Evolutionary conservation across 2,329 filamentous ascomycete species (phyloP).

Genomic region (Clonostachys sp.): DNA sequence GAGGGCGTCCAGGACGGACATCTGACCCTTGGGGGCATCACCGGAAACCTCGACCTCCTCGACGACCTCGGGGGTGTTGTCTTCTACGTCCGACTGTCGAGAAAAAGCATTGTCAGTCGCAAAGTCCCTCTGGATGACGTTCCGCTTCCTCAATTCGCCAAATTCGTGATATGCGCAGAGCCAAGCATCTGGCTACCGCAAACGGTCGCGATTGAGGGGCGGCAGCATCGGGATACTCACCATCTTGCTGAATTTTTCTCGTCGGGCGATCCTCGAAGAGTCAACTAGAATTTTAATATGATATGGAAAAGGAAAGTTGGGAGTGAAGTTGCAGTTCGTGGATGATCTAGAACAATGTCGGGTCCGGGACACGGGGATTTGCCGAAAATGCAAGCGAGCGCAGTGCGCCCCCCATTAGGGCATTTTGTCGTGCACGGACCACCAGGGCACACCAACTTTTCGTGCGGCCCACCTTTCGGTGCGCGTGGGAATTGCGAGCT

Average conservation of each 20-base stretch:
- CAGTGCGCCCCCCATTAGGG: slow-evolving; percentile 31
- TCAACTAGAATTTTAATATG: slow-evolving; percentile 23
- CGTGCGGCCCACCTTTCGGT: neutral
- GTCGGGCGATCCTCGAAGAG: slow-evolving; percentile 69
- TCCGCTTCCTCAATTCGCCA: neutral
- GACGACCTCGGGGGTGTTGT: slow-evolving; percentile 80
- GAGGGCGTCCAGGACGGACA: slow-evolving; percentile 96
- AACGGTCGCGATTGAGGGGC: too few relatives aligned
- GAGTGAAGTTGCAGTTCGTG: slow-evolving; percentile 9
- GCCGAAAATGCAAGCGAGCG: slow-evolving; percentile 17
- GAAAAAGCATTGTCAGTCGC: slow-evolving; percentile 1
- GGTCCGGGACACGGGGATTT: slow-evolving; percentile 19
- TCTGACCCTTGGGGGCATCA: slow-evolving; percentile 87
- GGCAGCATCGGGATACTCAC: slow-evolving; percentile 33
- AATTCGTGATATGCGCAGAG: neutral
- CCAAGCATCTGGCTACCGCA: neutral
- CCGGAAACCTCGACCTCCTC: slow-evolving; percentile 95
- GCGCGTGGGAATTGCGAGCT: neutral
- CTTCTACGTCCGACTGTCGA: slow-evolving; percentile 98
- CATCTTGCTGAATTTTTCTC: slow-evolving; percentile 52
- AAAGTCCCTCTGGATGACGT: slow-evolving; percentile 10
- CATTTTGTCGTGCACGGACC: slow-evolving; percentile 37
- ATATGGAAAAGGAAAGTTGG: slow-evolving; percentile 17
- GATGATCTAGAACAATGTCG: too few relatives aligned
- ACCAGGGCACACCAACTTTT: slow-evolving; percentile 29